Conservation (phyloP, 2,329 filamentous ascomycete genomes). For the Diaporthe citri region DNA sequence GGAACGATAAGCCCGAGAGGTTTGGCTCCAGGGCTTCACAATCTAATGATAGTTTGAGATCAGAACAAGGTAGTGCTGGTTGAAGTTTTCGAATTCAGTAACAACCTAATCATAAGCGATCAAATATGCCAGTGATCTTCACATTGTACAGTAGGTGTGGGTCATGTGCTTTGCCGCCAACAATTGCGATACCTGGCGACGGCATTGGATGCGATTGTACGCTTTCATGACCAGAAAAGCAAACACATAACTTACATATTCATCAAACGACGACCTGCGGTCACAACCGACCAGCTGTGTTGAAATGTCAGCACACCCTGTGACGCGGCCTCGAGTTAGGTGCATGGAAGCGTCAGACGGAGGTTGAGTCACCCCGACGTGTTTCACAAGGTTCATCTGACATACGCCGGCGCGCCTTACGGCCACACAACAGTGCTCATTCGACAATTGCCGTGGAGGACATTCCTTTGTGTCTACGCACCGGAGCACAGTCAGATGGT, state of each 20-base stretch:
- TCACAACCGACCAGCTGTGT: not conserved
- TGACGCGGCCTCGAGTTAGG: conserved; percentile 2
- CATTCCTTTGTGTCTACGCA: not conserved
- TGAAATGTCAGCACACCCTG: not conserved
- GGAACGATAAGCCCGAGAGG: not conserved
- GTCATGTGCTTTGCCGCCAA: not conserved
- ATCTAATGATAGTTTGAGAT: not conserved
- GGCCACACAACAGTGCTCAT: not conserved
- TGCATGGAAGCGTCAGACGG: conserved; percentile 15
- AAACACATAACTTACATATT: not conserved
- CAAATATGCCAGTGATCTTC: not conserved
- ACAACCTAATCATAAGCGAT: too few relatives aligned
- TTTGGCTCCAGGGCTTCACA: too few relatives aligned
- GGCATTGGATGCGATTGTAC: not conserved
- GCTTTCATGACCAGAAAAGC: not conserved
- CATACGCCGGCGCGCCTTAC: not conserved
- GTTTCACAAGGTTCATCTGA: conserved; percentile 18
- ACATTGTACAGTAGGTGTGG: too few relatives aligned
- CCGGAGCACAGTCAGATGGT: not conserved
- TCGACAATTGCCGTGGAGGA: not conserved
- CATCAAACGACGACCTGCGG: not conserved
- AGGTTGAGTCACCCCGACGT: conserved; percentile 31
- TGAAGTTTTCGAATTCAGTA: not conserved
- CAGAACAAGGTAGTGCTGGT: too few relatives aligned
- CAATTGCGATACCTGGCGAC: too few relatives aligned